Base-by-base conservation (phyloP, 306 rosid genomes). In the Herpetospermum pedunculosum region DNA sequence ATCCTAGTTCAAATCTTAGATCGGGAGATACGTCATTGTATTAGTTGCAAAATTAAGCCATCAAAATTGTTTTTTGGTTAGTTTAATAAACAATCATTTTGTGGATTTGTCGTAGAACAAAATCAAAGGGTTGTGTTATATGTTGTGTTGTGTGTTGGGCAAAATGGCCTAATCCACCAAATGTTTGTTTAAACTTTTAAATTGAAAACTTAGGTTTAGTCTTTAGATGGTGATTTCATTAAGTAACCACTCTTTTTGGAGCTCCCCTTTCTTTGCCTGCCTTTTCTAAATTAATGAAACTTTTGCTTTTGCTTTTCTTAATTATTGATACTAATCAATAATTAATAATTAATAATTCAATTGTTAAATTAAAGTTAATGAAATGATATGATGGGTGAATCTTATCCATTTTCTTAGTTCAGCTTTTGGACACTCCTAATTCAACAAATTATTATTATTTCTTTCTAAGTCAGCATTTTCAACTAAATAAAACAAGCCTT, bases 111-210 rank as follows among this genome's bases (percentile, higher is more conserved):
- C 50, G 29, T 65, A 65, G 32, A 65, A 65, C 50, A 37, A 38
- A 65, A 67, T 67, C 34, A 67, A 67, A 67, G 13, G 54, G 1
- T 7, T 29, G 38, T 5, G 69, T 13, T n/a, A n/a, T n/a, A n/a
- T 41, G 46, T 41, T 58, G 37, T 57, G 15, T 53, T 53, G 12
- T 53, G 28, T 64, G 37, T 67, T 41, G 53, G 73, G 73, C 37
- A 68, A 68, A 68, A 68, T 68, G 73, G 53, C 35, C 53, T 41
- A 67, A 67, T 67, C 73, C 73, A 67, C 73, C 73, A 41, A 40
- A 23, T 41, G 72, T 67, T 67, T 67, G 73, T 41, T 23, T 41
- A 44, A 67, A 67, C 47, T 8, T 14, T 13, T 41, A 25, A 41
- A 67, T 67, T 38, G 35, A 41, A 38, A 67, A 40, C 52, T 23